Evolutionary conservation across 2,329 filamentous ascomycete species (phyloP).

Genomic region (Chrysoporthe austroafricana): DNA sequence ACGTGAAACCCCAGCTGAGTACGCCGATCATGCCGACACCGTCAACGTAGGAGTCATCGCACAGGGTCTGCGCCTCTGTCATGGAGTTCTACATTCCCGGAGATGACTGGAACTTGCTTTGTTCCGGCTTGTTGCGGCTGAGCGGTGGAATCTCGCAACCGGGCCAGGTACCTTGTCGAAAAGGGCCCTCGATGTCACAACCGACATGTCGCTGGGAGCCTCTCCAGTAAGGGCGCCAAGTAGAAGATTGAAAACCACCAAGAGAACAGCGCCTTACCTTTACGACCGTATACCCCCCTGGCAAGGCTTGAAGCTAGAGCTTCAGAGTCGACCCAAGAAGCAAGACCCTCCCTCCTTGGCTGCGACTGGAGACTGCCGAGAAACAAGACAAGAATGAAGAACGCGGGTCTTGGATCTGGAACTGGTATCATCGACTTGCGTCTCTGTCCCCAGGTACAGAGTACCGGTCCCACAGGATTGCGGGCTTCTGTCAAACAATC

Average conservation of each 20-base stretch:
- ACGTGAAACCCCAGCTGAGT: neutral
- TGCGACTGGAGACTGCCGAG: slow-evolving; percentile 9
- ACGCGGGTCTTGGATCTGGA: neutral
- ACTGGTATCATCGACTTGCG: neutral
- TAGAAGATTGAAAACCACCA: neutral
- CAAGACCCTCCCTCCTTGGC: neutral
- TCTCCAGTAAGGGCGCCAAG: neutral
- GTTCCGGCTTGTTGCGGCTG: neutral
- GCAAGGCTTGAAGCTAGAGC: neutral
- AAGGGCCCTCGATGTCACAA: neutral
- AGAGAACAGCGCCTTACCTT: neutral
- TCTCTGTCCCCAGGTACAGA: neutral
- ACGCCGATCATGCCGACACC: neutral
- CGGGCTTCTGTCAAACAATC: neutral
- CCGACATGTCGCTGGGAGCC: neutral
- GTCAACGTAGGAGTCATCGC: neutral
- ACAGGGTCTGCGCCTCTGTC: too few species aligned
- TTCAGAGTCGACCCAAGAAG: neutral
- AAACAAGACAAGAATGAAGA: slow-evolving; percentile 4
- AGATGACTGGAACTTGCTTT: neutral
- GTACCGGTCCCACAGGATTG: neutral
- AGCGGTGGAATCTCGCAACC: neutral
- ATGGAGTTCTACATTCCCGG: too few species aligned
- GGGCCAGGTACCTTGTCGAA: neutral
- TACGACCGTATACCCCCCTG: neutral